Evolutionary conservation across 2,329 filamentous ascomycete genomes (phyloP), one percentile per base, ranked within the genome.

Genomic region (Salinomyces thailandicus): DNA sequence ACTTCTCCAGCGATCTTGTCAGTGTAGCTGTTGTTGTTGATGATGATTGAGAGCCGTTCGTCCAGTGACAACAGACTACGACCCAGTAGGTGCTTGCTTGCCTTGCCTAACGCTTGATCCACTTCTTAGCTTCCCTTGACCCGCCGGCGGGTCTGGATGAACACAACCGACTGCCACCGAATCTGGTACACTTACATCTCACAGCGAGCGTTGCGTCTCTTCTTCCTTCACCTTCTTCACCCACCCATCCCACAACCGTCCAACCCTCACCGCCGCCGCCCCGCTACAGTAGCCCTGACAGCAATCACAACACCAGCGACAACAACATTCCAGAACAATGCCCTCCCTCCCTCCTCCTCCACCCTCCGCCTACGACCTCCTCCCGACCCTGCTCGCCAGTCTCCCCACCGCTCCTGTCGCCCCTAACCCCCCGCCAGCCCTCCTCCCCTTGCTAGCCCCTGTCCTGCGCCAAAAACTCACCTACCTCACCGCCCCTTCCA

Each of bases 341-440:
- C 14, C 16, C 34, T 22, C n/a, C 13, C 44, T 46, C 42, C 44
- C 42, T 37, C 36, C 42, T 38, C 66, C 66, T 36, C 62, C 66
- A 26, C 76, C 75, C 18, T 64, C 75, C 41, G 62, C 72, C 35
- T 66, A 69, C 44, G 62, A 67, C 27, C 62, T 80, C 11, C 67
- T 80, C 14, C 75, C 73, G 41, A 75, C 76, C 22, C 62, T 80
- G 5, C 69, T 80, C 33, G 76, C 76, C 30, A 79, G 74, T 55
- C 64, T 80, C 3, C 72, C 75, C 5, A 72, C 72, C 14, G 72
- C 75, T 12, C 76, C 71, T 51, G 67, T 70, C 35, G 74, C 76
- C 22, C 67, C 68, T 36, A 65, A 66, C 42, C 73, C 75, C 20
- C 75, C 76, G 3, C 74, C 75, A 33, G 72, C 70, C 18, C 61